phyloP scores from a whole-genome alignment of 2,329 filamentous ascomycete genomes.

The Trichophyton mentagrophytes region DNA sequence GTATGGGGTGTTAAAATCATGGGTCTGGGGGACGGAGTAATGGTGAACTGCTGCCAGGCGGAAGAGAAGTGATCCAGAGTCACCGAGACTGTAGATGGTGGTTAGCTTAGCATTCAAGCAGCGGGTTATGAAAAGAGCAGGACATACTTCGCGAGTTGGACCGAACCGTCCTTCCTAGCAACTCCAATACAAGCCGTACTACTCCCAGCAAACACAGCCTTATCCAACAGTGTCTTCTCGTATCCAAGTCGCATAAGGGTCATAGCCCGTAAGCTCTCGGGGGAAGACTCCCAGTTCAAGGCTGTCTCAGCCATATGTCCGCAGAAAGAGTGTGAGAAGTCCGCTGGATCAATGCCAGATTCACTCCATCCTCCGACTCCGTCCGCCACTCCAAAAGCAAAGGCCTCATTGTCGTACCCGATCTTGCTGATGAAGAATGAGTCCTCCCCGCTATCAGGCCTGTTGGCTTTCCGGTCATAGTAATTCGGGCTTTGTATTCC shows the following conservation, averaged over 20 bases:
- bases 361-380: slow-evolving; percentile 93
- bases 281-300: slow-evolving; percentile 39
- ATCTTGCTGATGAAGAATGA: slow-evolving; percentile 83
- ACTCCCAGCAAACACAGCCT: slow-evolving; percentile 63
- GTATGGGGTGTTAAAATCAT: slow-evolving; percentile 95
- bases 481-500: slow-evolving; percentile 26
- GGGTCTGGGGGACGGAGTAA: slow-evolving; percentile 75
- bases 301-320: slow-evolving; percentile 79
- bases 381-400: slow-evolving; percentile 83
- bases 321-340: slow-evolving; percentile 90
- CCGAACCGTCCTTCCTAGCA: slow-evolving; percentile 54
- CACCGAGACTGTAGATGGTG: slow-evolving; percentile 51
- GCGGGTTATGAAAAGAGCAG: not conserved
- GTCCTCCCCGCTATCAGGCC: slow-evolving; percentile 79
- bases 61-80: slow-evolving; percentile 84
- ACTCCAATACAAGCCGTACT: slow-evolving; percentile 87
- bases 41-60: slow-evolving; percentile 74
- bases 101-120: not conserved
- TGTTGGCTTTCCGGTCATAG: slow-evolving; percentile 48
- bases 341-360: slow-evolving; percentile 81
- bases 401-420: slow-evolving; percentile 41
- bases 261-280: slow-evolving; percentile 43
- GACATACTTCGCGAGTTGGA: slow-evolving; percentile 70
- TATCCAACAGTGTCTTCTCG: slow-evolving; percentile 63
- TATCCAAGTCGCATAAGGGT: slow-evolving; percentile 73